Conservation (phyloP, 257 asterid genomes). For the Nicotiana knightiana region DNA sequence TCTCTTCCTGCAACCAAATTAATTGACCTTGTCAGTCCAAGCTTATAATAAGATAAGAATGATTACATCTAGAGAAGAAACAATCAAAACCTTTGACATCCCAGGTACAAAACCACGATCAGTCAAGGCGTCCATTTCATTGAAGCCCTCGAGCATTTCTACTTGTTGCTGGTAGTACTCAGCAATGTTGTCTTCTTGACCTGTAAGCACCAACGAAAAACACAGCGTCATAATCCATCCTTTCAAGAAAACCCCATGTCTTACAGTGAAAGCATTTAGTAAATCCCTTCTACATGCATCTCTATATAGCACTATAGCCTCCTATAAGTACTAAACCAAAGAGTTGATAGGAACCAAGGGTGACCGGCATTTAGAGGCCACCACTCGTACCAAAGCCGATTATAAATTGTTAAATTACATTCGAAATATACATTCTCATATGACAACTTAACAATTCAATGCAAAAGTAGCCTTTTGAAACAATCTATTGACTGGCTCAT, state of each 20-base stretch:
- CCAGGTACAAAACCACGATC: slow-evolving; percentile 47
- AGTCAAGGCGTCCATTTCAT: slow-evolving; percentile 43
- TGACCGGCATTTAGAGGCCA: background rate
- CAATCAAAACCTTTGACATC: slow-evolving; percentile 39
- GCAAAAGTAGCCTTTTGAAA: background rate
- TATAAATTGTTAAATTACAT: background rate
- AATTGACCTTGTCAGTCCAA: background rate
- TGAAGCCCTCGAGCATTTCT: slow-evolving; percentile 47
- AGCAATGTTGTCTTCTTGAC: slow-evolving; percentile 40
- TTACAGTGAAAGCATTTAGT: background rate
- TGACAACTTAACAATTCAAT: background rate
- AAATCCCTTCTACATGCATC: background rate
- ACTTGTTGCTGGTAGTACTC: slow-evolving; percentile 50
- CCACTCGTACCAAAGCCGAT: background rate
- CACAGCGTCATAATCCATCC: background rate
- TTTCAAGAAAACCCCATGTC: background rate
- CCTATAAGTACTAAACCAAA: background rate
- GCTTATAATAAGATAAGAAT: background rate
- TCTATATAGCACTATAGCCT: background rate
- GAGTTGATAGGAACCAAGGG: background rate
- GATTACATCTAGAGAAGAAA: background rate
- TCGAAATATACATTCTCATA: background rate
- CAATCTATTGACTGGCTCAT: background rate
- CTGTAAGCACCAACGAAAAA: slow-evolving; percentile 20
- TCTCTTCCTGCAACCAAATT: slow-evolving; percentile 36